Conservation (phyloP, 192 early-diverging fungal species). For the Coemansia sp. region DNA sequence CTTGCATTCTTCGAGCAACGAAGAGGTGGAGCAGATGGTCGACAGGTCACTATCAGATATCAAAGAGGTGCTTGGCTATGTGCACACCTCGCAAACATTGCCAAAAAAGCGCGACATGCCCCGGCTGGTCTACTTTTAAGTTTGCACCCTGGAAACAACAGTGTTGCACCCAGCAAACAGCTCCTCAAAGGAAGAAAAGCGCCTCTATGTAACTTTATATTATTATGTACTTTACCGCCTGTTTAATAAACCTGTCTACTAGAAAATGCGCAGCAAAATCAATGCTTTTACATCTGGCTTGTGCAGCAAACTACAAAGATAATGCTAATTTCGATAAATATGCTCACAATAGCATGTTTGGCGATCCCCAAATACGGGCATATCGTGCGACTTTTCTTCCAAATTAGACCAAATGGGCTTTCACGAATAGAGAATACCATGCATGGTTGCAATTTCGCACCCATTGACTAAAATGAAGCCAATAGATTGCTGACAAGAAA, state of each 20-base stretch:
- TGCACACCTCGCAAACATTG: constrained; percentile 32
- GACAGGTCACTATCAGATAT: constrained; percentile 32
- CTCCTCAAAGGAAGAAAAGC: too few species aligned
- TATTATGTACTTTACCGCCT: constrained; percentile 15
- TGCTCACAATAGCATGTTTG: background rate
- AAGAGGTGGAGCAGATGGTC: constrained; percentile 8
- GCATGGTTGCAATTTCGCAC: background rate
- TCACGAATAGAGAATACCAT: background rate
- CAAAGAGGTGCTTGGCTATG: constrained; percentile 42
- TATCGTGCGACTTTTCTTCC: background rate
- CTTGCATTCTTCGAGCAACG: constrained; percentile 3
- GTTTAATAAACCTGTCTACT: constrained; percentile 12
- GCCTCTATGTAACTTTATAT: constrained; percentile 3
- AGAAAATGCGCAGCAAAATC: constrained; percentile 7
- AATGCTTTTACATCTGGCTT: too few species aligned
- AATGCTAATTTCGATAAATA: background rate
- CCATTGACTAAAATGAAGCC: background rate
- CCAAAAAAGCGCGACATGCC: constrained; percentile 31
- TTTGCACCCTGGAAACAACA: background rate
- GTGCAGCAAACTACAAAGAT: background rate
- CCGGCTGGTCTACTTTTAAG: constrained; percentile 47
- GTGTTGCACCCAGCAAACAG: too few species aligned
- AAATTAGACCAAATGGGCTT: background rate
- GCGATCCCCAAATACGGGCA: background rate
- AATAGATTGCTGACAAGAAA: constrained; percentile 4